Evolutionary conservation across 768 basidiomycete genomes (phyloP), one percentile per base, ranked within the genome.

Genomic region (Arthromyces matolae): DNA sequence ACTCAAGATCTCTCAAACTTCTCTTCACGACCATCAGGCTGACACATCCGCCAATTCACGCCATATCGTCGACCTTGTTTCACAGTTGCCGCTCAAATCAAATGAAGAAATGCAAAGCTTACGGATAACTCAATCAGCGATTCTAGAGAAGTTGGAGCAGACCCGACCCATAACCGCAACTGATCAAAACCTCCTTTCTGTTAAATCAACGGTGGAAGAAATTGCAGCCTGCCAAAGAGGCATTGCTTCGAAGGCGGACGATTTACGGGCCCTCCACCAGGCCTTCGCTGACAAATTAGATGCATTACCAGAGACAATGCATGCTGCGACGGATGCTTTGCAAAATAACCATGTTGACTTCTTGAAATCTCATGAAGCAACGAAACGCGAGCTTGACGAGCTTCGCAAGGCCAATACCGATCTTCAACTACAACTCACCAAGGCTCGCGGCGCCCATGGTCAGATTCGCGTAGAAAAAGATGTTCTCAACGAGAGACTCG

Each of bases 391-490:
- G 56, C 62, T 83, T 23, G 86, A 89, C 8, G 87, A 91, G 44
- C 70, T 88, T 47, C 79, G 81, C 35, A 79, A 78, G 50, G 57
- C 71, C 14, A 89, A 88, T 60, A 69, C 77, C 7, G 89, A 91
- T 6, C 72, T 81, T 40, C 87, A 89, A 58, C 69, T 82, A 27
- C 84, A 89, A 57, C 58, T 92, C 9, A 78, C 81, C 10, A 89
- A 88, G 66, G 85, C 89, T 41, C 84, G 87, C 44, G 79, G 81
- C 18, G 80, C 82, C 12, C 83, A 89, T 56, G 87, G 88, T 0
- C 84, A 87, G 59, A 77, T 86, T 5, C 81, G 86, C 13, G 87
- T 87, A 12, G 89, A 93, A 71, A 93, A 90, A 66, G 89, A 91
- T 40, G 68, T 79, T 29, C 62, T 89, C 37, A 65, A 58, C 18